Evolutionary conservation across 208 protist genomes (phyloP), one percentile per base, ranked within the genome.

Genomic region (Vickermania ingenoplastis): DNA sequence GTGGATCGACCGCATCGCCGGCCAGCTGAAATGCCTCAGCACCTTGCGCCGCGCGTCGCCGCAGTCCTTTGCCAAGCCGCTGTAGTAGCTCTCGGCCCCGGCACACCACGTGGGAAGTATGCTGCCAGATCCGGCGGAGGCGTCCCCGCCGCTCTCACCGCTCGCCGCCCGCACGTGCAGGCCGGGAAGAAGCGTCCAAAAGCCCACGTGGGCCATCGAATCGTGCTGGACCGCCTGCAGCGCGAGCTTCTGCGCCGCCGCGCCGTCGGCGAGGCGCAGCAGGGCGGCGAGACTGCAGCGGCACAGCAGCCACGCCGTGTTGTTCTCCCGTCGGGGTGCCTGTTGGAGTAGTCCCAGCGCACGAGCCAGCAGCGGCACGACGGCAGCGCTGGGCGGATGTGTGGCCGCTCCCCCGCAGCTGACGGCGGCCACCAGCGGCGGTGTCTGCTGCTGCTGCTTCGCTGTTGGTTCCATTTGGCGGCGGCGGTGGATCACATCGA

Each of bases 201-300:
- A 94, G 11, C 88, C 83, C 45, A 91, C 51, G 61, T 94, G 88
- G 5, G 75, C 71, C 88, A 94, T 94, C n/a, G 84, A 90, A 65
- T 94, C 88, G 45, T 78, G 77, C 73, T 94, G 88, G 21, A 94
- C 71, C 67, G 74, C 86, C 59, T 89, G 86, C 56, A 94, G 91
- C 36, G 77, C 66, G 54, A 94, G 73, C 63, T 92, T 83, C 52
- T 77, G 75, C 41, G 74, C 69, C 45, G 84, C 79, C 25, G 69
- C 77, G 21, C 60, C 56, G 57, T 94, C 84, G 22, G 72, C 60
- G 31, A 94, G 69, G 14, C 83, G 75, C 26, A 91, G 59, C 1
- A 84, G 67, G 51, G 69, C 63, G n/a, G 83, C 79, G 31, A 94
- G 83, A 60, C 76, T 83, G 7, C 82, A 68, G 11, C 77, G 57